These are phyloP conservation scores for Aspergillus candidus DNA, from an alignment of 2,329 filamentous ascomycete genomes.

Conservation along the genomic window DNA sequence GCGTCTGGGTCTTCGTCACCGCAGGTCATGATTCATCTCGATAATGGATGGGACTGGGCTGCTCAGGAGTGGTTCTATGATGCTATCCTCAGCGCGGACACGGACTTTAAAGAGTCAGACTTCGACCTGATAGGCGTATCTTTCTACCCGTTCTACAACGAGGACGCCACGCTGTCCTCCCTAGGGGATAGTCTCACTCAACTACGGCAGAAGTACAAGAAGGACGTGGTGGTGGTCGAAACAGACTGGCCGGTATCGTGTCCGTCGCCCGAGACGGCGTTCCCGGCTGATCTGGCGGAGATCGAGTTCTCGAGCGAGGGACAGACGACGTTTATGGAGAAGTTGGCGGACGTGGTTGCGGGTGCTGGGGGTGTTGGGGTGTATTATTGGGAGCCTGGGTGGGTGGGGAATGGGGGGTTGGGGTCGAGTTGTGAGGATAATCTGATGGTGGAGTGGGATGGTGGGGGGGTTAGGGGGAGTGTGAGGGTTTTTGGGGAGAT, in stretches of 20 bases:
- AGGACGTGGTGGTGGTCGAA: conserved; percentile 64
- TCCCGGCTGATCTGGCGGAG: conserved; percentile 53
- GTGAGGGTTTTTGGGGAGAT: conserved; percentile 51
- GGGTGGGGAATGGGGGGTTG: conserved; percentile 59
- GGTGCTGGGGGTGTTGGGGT: conserved; percentile 52
- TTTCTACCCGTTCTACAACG: conserved; percentile 67
- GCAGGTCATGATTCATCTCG: conserved; percentile 68
- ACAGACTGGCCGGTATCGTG: conserved; percentile 65
- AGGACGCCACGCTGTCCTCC: conserved; percentile 52
- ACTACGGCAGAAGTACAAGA: conserved; percentile 57
- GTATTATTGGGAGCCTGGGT: conserved; percentile 71
- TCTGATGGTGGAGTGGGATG: conserved; percentile 51
- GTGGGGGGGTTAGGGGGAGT: conserved; percentile 52
- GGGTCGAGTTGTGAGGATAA: conserved; percentile 62
- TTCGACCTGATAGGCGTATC: conserved; percentile 68
- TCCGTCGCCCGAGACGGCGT: conserved; percentile 51
- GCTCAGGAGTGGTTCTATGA: conserved; percentile 63
- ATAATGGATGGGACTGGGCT: conserved; percentile 68
- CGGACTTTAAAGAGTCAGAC: conserved; percentile 45
- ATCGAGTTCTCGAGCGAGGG: conserved; percentile 61
- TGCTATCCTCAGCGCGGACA: conserved; percentile 48
- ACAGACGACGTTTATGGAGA: conserved; percentile 56
- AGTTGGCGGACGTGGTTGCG: conserved; percentile 53
- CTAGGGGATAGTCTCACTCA: conserved; percentile 53
- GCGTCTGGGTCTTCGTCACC: conserved; percentile 42